Base-by-base conservation (phyloP, 176 grass and related monocot genomes). In the Lolium rigidum region DNA sequence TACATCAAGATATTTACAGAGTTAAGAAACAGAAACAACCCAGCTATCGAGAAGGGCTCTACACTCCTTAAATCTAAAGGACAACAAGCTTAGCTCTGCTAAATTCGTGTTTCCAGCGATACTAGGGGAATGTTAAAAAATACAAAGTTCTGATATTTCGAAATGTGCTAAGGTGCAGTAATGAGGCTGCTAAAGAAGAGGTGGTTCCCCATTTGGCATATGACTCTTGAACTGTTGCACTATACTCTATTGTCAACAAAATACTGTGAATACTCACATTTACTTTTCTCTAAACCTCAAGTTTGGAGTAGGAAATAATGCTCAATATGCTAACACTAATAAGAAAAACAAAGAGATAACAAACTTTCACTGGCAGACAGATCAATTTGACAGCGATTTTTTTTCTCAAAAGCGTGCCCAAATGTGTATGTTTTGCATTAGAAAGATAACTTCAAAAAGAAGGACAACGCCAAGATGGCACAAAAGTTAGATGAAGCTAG, bases 261-360 rank as follows among this genome's bases (percentile, higher is more conserved):
- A 75, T 51, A 75, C 22, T 28, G 47, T 10, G 72, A 52, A 51
- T 75, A 52, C 47, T 22, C 72, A 50, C 22, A 51, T 52, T 74
- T 75, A 35, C 31, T 52, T 18, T 52, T 52, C 22, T 51, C 24
- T 52, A 31, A 83, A 43, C 68, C 58, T 74, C 22, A 35, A 35
- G 31, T 35, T 35, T 35, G 31, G 31, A 35, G 71, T 51, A 51
- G 46, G 22, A 51, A 74, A 71, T 39, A 41, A 56, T 43, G 8
- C 4, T 47, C 73, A 71, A 83, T 31, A 83, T 83, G 52, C 21
- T 59, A 72, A 70, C 22, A 46, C n/a, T 25, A 20, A 60, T 48
- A 58, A 74, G 81, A 54, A 70, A 49, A 39, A 43, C 35, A 71
- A 83, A 83, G 38, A 17, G 3, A 18, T 74, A 61, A 74, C 21